Base-by-base conservation (phyloP, 345 rosid species). In the Rhodomyrtus tomentosa region DNA sequence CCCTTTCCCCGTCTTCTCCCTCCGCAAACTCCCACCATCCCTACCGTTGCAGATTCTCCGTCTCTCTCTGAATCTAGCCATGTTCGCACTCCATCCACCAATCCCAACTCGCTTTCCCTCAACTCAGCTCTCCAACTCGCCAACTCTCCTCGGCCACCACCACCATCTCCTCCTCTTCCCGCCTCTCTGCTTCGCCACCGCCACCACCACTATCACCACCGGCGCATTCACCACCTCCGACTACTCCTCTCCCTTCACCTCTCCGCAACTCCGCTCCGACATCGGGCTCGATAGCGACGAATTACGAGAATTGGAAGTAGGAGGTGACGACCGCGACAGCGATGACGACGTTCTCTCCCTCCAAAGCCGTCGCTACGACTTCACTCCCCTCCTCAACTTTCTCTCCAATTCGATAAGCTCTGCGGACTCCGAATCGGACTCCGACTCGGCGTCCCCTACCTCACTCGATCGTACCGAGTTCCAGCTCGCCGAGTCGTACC, bases 351-450 rank as follows among this genome's bases (percentile, higher is more conserved):
- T 88, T 40, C 91, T 92, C 52, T 81, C 92, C 16, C 89, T 89
- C 21, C 92, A 90, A 76, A 88, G 84, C 86, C 91, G 89, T 48
- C 82, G 82, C 20, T 42, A 94, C 86, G 98, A 97, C 91, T 97
- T 97, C 91, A 62, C 93, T 89, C 99, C 98, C 5, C 96, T 95
- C 52, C 94, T 97, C 56, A 42, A 89, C 48, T 95, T 87, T 87
- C 93, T 97, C 84, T 90, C 98, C 36, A 82, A 84, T 72, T 82
- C 83, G 22, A 5, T 21, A 16, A 68, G 89, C n/a, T 83, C 85
- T 50, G 83, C 89, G 29, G 84, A 62, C 20, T 74, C 89, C 11
- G 90, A 88, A n/a, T 42, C 87, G 24, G 86, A 84, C 5, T 86
- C 89, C 9, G 85, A 86, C 7, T 82, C 92, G 4, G 84, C 83